These are phyloP conservation scores for Pythium sukuiense DNA, from an alignment of 352 stramenopile genomes.

Conservation along the genomic window DNA sequence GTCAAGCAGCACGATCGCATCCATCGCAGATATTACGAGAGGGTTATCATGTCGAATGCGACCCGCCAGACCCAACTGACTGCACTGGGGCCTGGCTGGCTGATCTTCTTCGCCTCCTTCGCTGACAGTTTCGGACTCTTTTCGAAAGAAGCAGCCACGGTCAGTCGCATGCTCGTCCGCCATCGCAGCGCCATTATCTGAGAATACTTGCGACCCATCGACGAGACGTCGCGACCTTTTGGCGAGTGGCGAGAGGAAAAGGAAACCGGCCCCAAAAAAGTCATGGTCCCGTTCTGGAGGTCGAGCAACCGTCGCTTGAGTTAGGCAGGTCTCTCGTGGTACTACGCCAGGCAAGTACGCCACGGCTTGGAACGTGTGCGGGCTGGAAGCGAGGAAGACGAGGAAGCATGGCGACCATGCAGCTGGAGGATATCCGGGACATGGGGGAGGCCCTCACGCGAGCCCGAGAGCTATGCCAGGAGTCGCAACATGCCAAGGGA, in stretches of 20 bases:
- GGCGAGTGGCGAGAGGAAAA: not conserved
- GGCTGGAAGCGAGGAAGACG: not conserved
- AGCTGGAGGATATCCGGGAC: conserved; percentile 60
- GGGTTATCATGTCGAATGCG: no score
- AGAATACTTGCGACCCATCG: not conserved
- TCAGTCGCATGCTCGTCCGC: not conserved
- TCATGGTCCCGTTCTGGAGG: not conserved
- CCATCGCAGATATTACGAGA: not conserved
- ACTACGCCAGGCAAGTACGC: not conserved
- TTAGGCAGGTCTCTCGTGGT: not conserved
- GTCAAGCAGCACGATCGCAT: not conserved
- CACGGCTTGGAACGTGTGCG: not conserved
- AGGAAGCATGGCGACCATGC: conserved; percentile 40
- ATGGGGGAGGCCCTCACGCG: conserved; percentile 67
- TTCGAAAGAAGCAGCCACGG: no score
- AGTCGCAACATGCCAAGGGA: conserved; percentile 64
- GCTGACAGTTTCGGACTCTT: not conserved
- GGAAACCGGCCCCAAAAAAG: not conserved
- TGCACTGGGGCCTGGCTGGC: not conserved
- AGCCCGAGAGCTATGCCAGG: conserved; percentile 58
- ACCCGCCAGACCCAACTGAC: not conserved
- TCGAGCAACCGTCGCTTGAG: not conserved
- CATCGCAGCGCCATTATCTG: not conserved
- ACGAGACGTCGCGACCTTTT: conserved; percentile 1
- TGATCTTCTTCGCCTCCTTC: not conserved